phyloP scores from a whole-genome alignment of 2,329 filamentous ascomycete genomes.

The Aspergillus pseudoterreus region DNA sequence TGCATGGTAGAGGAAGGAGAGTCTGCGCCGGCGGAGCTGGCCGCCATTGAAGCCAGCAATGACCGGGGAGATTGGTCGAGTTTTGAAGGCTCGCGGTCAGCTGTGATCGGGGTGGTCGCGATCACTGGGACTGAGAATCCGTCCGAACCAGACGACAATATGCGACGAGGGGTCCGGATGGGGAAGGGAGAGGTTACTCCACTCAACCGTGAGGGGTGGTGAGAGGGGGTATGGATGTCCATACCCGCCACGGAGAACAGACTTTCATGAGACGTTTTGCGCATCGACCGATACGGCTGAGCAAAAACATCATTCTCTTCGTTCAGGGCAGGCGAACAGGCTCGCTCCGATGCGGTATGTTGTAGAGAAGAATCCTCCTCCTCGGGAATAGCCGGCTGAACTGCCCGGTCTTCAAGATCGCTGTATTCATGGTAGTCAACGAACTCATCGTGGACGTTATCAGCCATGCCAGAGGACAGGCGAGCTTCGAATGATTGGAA shows the following conservation, averaged over 20 bases:
- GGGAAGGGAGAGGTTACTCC: conserved; percentile 43
- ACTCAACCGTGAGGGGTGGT: conserved; percentile 71
- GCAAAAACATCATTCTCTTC: conserved; percentile 23
- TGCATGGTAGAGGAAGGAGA: conserved; percentile 25
- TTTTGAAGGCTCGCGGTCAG: conserved; percentile 24
- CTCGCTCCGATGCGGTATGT: conserved; percentile 13
- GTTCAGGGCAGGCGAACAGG: conserved; percentile 8
- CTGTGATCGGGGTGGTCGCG: conserved; percentile 35
- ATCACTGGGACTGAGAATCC: conserved; percentile 36
- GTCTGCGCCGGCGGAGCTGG: conserved; percentile 14
- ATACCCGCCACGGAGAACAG: conserved; percentile 82
- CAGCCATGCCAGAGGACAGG: conserved; percentile 5
- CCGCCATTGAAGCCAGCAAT: conserved; percentile 36
- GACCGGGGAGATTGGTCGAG: conserved; percentile 26
- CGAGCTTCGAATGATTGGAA: conserved; percentile 32
- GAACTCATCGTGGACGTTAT: conserved; percentile 12
- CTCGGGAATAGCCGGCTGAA: conserved; percentile 36
- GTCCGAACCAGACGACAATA: conserved; percentile 43
- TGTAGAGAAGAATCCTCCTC: conserved; percentile 30
- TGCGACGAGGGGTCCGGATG: conserved; percentile 43
- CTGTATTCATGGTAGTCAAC: conserved; percentile 16
- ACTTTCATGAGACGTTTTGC: conserved; percentile 78
- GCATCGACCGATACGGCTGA: conserved; percentile 47
- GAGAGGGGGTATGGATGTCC: conserved; percentile 80
- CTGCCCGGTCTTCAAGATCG: conserved; percentile 14